Evolutionary conservation across 257 asterid species (phyloP).

Genomic region (Leptodermis oblonga): DNA sequence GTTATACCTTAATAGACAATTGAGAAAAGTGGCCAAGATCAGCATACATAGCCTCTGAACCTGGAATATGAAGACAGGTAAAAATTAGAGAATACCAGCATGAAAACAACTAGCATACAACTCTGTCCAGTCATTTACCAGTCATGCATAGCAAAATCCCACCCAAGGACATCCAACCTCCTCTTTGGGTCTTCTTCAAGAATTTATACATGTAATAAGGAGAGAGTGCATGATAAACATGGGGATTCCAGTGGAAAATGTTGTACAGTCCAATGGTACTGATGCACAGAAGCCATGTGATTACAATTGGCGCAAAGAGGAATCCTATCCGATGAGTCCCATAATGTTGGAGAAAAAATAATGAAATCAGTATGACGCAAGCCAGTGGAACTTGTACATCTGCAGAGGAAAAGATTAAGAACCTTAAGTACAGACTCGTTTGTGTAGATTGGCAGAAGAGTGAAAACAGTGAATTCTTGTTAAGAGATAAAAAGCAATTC

Average conservation of each 20-base stretch:
- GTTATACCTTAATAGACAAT: constrained; percentile 74
- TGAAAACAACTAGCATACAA: neutral
- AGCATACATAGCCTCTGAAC: constrained; percentile 97
- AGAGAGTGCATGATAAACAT: constrained; percentile 81
- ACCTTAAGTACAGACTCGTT: neutral
- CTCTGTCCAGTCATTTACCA: constrained; percentile 33
- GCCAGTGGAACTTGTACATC: constrained; percentile 92
- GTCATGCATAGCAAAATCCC: constrained; percentile 90
- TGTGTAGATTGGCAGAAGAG: neutral
- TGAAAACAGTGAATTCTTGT: neutral
- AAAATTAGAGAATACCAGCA: neutral
- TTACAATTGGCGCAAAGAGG: constrained; percentile 83
- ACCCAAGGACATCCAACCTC: constrained; percentile 97
- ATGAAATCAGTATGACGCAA: constrained; percentile 67
- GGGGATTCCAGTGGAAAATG: constrained; percentile 78
- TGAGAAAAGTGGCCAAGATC: constrained; percentile 98
- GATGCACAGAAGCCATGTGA: constrained; percentile 92
- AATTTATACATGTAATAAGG: constrained; percentile 96
- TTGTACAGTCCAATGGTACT: constrained; percentile 90
- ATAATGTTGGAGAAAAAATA: constrained; percentile 84
- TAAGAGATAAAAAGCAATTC: neutral
- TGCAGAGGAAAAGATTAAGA: constrained; percentile 31
- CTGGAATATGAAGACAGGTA: constrained; percentile 27
- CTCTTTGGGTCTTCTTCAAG: constrained; percentile 75
- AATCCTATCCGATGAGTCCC: constrained; percentile 91